These are phyloP conservation scores for Phytophthora sojae DNA, from an alignment of 352 stramenopile genomes.

Conservation along the genomic window DNA sequence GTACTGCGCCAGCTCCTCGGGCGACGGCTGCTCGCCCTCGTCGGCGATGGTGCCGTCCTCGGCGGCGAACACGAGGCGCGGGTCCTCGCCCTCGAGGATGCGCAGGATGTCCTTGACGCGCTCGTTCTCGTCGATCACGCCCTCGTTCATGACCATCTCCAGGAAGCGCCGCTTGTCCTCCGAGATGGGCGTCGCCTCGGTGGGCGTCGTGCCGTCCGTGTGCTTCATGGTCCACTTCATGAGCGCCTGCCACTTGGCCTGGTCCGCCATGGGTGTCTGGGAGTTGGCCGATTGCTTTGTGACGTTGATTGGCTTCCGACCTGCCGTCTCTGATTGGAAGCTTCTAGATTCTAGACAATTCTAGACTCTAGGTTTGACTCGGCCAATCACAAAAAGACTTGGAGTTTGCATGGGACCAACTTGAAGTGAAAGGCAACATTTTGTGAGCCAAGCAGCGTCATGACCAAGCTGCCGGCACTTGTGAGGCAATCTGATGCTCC, in stretches of 20 bases:
- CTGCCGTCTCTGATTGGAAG: not conserved
- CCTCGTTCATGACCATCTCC: slow-evolving; percentile 87
- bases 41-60: slow-evolving; percentile 48
- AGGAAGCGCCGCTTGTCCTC: slow-evolving; percentile 83
- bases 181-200: slow-evolving; percentile 70
- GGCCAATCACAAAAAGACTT: no score
- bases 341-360: not conserved
- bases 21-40: slow-evolving; percentile 47
- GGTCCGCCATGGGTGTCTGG: slow-evolving; percentile 42
- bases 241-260: slow-evolving; percentile 89
- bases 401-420: not conserved
- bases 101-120: slow-evolving; percentile 85
- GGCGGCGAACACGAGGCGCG: slow-evolving; percentile 66
- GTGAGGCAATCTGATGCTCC: no score
- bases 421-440: not conserved
- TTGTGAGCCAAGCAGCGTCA: no score
- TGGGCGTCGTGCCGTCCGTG: slow-evolving; percentile 77
- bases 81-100: slow-evolving; percentile 83
- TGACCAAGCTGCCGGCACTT: no score
- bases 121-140: slow-evolving; percentile 87
- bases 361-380: not conserved
- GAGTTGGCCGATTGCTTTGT: not conserved
- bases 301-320: not conserved
- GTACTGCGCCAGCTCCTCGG: slow-evolving; percentile 81
- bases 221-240: slow-evolving; percentile 92